phyloP scores from a whole-genome alignment of 768 basidiomycete species.

The Lactarius trivialis region DNA sequence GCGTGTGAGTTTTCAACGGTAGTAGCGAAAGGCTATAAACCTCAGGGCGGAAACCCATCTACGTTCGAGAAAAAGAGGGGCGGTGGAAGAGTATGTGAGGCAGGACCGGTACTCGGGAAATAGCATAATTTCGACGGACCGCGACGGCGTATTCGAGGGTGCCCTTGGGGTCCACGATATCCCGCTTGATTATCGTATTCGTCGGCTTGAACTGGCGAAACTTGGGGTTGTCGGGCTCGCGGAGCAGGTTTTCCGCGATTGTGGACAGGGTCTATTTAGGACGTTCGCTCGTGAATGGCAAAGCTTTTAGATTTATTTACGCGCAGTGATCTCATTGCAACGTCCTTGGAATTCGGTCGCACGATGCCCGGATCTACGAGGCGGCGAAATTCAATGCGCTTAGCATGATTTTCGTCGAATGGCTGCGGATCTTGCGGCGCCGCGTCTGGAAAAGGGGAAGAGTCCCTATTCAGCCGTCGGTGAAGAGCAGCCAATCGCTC shows the following conservation, averaged over 20 bases:
- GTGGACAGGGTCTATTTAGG: conserved; percentile 52
- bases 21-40: no score
- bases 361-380: conserved; percentile 74
- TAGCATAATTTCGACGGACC: conserved; percentile 37
- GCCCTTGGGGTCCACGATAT: conserved; percentile 63
- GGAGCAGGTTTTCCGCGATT: conserved; percentile 67
- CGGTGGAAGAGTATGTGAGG: background rate
- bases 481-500: conserved; percentile 38
- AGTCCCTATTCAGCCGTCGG: conserved; percentile 20
- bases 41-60: conserved; percentile 49
- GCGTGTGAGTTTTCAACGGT: background rate
- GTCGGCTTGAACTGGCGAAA: conserved; percentile 72
- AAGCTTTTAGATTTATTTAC: conserved; percentile 35
- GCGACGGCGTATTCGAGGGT: conserved; percentile 75
- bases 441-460: background rate
- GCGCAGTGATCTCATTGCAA: conserved; percentile 57
- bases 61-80: background rate
- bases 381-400: conserved; percentile 64
- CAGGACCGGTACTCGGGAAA: conserved; percentile 42
- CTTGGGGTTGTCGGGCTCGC: conserved; percentile 66
- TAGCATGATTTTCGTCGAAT: conserved; percentile 50
- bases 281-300: conserved; percentile 18
- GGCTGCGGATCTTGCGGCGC: conserved; percentile 12
- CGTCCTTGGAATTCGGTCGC: conserved; percentile 58
- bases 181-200: conserved; percentile 57